Evolutionary conservation across 2,329 filamentous ascomycete species (phyloP), one percentile per base, ranked within the genome.

Genomic region (Capronia epimyces): DNA sequence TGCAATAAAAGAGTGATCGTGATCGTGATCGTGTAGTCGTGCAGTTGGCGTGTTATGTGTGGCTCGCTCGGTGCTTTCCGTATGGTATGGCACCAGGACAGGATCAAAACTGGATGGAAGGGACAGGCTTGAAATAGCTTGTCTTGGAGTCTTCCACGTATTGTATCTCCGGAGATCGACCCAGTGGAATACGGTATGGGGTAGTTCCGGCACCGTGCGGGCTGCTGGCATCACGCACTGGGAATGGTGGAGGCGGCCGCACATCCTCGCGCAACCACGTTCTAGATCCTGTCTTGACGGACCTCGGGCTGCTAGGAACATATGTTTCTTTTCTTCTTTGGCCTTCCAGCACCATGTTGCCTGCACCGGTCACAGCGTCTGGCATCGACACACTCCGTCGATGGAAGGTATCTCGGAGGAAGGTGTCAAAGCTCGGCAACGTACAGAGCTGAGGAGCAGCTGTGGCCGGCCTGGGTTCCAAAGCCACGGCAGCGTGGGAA

Each of bases 381-480:
- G 54, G 52, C 43, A 49, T 45, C 46, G 55, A 57, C 4, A 32
- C 42, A 22, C 52, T 55, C 29, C 55, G 32, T 18, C 44, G 52
- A 36, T 55, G 52, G 29, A 53, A 55, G 2, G 52, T 57, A 13
- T 49, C 46, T 27, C 49, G 52, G 3, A 57, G 21, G 49, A 57
- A 57, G 25, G 49, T 49, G 10, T 57, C 37, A 43, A 57, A 57
- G 37, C 43, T 52, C 10, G 55, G 55, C 13, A 57, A 34, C 12
- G 45, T 52, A 21, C 43, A 48, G n/a, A 25, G 20, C 8, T 39
- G 27, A 9, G 22, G 15, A 2, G 15, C 22, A 12, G 31, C 2
- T 10, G 13, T 6, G 9, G 43, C 31, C 16, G 21, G 13, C 13
- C 10, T 24, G 25, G 20, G n/a, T 9, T 29, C 25, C 25, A 31